These are phyloP conservation scores for Nothophytophthora sp. DNA, from an alignment of 352 stramenopile genomes.

Conservation along the genomic window DNA sequence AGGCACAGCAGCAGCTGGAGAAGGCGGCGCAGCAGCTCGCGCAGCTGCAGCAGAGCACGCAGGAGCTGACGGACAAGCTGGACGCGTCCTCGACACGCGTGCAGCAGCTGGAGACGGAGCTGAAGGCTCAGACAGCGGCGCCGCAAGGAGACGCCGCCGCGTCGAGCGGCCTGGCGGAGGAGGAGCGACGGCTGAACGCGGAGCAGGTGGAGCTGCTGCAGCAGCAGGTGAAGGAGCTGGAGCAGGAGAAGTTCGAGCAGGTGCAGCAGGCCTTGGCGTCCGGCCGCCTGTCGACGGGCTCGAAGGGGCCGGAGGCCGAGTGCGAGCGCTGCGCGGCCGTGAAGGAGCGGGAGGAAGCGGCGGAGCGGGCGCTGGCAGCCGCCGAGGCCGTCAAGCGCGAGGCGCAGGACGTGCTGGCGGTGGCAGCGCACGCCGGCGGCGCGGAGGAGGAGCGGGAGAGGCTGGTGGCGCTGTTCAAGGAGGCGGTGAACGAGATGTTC, in stretches of 20 bases:
- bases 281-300: constrained; percentile 23
- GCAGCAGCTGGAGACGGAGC: constrained; percentile 32
- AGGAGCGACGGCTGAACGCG: constrained; percentile 54
- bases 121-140: constrained; percentile 12
- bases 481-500: constrained; percentile 81
- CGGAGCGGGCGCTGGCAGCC: constrained; percentile 42
- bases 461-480: constrained; percentile 66
- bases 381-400: constrained; percentile 63
- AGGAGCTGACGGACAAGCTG: constrained; percentile 26
- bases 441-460: constrained; percentile 29
- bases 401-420: constrained; percentile 46
- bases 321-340: constrained; percentile 23
- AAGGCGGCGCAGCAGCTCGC: constrained; percentile 24
- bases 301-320: constrained; percentile 13
- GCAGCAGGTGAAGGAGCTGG: constrained; percentile 51
- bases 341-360: constrained; percentile 43
- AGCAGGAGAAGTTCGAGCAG: constrained; percentile 50
- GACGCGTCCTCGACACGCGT: constrained; percentile 27
- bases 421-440: constrained; percentile 18
- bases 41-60: constrained; percentile 26
- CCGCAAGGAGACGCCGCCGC: constrained; percentile 3
- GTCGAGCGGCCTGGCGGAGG: constrained; percentile 28
- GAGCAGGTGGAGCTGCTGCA: constrained; percentile 60
- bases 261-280: constrained; percentile 41
- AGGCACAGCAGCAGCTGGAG: constrained; percentile 41